phyloP scores from a whole-genome alignment of 1,139 yeast genomes.

The Blastobotrys arbuscula region DNA sequence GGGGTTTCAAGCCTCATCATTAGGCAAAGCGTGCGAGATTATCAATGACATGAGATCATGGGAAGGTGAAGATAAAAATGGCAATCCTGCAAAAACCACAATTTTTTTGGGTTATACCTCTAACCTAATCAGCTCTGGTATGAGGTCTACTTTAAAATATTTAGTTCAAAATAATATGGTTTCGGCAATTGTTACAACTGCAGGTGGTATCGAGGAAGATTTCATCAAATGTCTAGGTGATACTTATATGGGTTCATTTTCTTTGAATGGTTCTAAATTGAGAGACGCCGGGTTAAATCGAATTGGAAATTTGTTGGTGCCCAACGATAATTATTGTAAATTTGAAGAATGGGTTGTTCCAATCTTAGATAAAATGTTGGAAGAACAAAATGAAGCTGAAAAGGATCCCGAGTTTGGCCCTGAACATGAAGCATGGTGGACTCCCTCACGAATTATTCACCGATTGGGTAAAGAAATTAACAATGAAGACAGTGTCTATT shows the following conservation, averaged over 20 bases:
- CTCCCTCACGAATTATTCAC: constrained; percentile 89
- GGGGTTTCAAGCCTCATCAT: constrained; percentile 97
- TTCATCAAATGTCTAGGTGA: constrained; percentile 93
- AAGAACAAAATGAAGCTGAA: constrained; percentile 74
- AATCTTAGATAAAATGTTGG: constrained; percentile 73
- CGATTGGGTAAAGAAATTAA: constrained; percentile 92
- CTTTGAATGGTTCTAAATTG: constrained; percentile 69
- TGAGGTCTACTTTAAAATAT: constrained; percentile 83
- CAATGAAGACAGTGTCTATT: constrained; percentile 87
- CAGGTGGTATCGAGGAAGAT: constrained; percentile 98
- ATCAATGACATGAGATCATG: constrained; percentile 86
- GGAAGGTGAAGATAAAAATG: constrained; percentile 89
- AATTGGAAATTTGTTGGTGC: constrained; percentile 93
- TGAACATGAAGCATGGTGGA: constrained; percentile 62
- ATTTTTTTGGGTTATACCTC: constrained; percentile 95
- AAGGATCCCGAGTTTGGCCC: constrained; percentile 51
- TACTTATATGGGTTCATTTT: constrained; percentile 87
- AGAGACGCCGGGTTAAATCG: constrained; percentile 96
- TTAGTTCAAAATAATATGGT: constrained; percentile 92
- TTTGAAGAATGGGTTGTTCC: constrained; percentile 99
- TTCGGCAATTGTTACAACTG: constrained; percentile 89
- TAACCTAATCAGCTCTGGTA: constrained; percentile 90
- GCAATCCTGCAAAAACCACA: constrained; percentile 65
- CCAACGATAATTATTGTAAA: constrained; percentile 94
- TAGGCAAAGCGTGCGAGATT: constrained; percentile 84